Evolutionary conservation across 306 rosid genomes (phyloP).

Genomic region (Glycine latifolia): DNA sequence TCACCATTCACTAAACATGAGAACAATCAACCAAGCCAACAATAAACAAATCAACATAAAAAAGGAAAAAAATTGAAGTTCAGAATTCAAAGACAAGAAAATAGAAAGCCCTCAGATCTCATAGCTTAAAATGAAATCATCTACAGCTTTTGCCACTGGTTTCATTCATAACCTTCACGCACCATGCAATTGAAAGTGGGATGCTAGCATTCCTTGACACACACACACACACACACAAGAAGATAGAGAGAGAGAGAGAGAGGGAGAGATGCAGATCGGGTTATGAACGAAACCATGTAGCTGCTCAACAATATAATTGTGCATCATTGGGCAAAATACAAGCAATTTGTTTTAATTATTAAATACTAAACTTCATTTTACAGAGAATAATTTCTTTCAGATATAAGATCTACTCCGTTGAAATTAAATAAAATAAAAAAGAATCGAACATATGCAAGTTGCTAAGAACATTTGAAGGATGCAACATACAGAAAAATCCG

Average conservation of each 20-base stretch:
- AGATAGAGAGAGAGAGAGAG: slow-evolving; percentile 12
- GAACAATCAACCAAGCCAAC: not conserved
- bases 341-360: not conserved
- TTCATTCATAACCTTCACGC: too few species aligned
- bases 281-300: slow-evolving; percentile 11
- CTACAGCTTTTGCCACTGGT: not conserved
- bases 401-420: too few species aligned
- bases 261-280: slow-evolving; percentile 17
- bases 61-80: not conserved
- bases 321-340: slow-evolving; percentile 41
- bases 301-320: slow-evolving; percentile 23
- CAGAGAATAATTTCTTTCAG: not conserved
- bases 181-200: too few species aligned
- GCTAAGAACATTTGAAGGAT: not conserved
- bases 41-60: not conserved
- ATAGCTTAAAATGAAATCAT: slow-evolving; percentile 45
- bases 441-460: not conserved
- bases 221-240: not conserved
- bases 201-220: not conserved
- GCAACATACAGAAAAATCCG: not conserved
- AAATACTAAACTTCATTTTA: not conserved
- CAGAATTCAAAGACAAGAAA: not conserved
- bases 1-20: slow-evolving; percentile 39
- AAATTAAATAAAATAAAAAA: not conserved
- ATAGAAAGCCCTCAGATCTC: slow-evolving; percentile 50